Conservation (phyloP, 2,329 filamentous ascomycete genomes). For the Alternaria panax region DNA sequence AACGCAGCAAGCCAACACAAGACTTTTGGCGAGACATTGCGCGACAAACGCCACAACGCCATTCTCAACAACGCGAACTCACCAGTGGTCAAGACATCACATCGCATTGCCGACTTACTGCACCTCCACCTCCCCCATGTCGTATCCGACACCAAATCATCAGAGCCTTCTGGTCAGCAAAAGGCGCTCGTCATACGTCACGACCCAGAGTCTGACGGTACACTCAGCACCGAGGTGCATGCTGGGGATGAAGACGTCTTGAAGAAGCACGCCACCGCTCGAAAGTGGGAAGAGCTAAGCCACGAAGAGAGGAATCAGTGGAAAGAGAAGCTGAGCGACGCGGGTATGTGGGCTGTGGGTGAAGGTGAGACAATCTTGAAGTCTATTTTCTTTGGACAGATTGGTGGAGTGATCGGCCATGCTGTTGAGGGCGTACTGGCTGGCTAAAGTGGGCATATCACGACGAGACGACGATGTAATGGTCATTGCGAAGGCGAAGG, state of each 20-base stretch:
- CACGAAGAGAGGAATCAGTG: slow-evolving; percentile 69
- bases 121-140: slow-evolving; percentile 33
- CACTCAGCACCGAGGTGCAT: slow-evolving; percentile 53
- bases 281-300: slow-evolving; percentile 74
- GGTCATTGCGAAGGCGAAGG: not conserved
- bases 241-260: slow-evolving; percentile 41
- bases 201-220: slow-evolving; percentile 45
- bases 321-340: slow-evolving; percentile 71
- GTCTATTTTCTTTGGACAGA: slow-evolving; percentile 78
- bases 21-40: slow-evolving; percentile 38
- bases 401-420: slow-evolving; percentile 64
- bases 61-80: slow-evolving; percentile 36
- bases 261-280: slow-evolving; percentile 57
- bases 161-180: slow-evolving; percentile 14
- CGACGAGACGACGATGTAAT: not conserved
- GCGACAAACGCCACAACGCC: slow-evolving; percentile 36
- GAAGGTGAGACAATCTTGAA: slow-evolving; percentile 80
- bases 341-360: slow-evolving; percentile 79
- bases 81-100: slow-evolving; percentile 33
- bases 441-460: not conserved
- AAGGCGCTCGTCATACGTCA: slow-evolving; percentile 55
- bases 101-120: slow-evolving; percentile 46
- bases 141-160: slow-evolving; percentile 11
- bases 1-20: slow-evolving; percentile 41
- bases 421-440: slow-evolving; percentile 45